phyloP scores from a whole-genome alignment of 768 basidiomycete genomes.

The Suillus subalutaceus region DNA sequence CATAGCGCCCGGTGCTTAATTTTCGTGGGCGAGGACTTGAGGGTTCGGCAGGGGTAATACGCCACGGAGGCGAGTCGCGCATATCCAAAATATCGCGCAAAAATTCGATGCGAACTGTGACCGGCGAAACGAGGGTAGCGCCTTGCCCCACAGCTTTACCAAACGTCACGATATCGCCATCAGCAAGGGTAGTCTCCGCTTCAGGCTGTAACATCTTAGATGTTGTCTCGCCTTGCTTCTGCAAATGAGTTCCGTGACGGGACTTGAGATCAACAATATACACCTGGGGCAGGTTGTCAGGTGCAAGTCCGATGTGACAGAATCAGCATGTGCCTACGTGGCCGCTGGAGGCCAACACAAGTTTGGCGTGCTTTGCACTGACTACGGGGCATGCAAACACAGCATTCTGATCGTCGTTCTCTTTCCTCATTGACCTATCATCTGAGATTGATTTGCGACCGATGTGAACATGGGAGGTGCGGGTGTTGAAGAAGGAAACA shows the following conservation, averaged over 20 bases:
- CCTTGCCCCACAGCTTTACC: conserved; percentile 75
- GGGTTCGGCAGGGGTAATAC: conserved; percentile 22
- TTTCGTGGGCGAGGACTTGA: conserved; percentile 36
- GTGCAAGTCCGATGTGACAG: conserved; percentile 23
- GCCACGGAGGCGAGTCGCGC: conserved; percentile 23
- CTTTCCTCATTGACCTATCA: conserved; percentile 39
- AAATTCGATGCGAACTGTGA: conserved; percentile 63
- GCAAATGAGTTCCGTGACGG: conserved; percentile 77
- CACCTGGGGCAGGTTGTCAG: conserved; percentile 44
- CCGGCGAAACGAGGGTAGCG: conserved; percentile 60
- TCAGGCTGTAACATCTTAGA: conserved; percentile 57
- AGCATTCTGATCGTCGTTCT: conserved; percentile 49
- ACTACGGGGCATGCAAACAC: conserved; percentile 80
- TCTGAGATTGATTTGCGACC: conserved; percentile 66
- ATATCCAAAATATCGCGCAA: conserved; percentile 26
- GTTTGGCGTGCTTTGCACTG: conserved; percentile 77
- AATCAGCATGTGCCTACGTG: conserved; percentile 48
- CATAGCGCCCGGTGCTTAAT: conserved; percentile 62
- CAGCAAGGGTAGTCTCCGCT: conserved; percentile 55
- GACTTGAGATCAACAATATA: conserved; percentile 72
- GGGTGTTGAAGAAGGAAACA: conserved; percentile 55
- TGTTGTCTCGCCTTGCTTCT: conserved; percentile 51
- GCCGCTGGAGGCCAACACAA: conserved; percentile 70
- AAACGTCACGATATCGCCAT: conserved; percentile 76
- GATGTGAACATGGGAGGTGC: conserved; percentile 57